phyloP scores from a whole-genome alignment of 2,329 filamentous ascomycete genomes.

The Dendryphion nanum region DNA sequence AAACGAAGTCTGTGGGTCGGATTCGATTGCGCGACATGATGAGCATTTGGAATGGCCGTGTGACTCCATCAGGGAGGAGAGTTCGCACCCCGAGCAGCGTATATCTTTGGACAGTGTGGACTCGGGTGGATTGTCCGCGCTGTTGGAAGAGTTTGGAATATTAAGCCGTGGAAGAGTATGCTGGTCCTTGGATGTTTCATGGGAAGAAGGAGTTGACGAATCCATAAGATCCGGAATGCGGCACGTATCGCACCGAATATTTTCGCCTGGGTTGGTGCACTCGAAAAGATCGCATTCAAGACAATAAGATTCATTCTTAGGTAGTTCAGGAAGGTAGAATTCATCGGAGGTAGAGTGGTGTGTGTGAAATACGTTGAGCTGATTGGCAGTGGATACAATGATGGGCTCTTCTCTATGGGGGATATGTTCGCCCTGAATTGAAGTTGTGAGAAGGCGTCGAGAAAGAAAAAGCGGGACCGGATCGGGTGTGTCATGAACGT shows the following conservation, averaged over 20 bases:
- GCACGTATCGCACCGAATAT: constrained; percentile 23
- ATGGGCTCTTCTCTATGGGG: constrained; percentile 5
- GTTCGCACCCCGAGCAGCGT: constrained; percentile 25
- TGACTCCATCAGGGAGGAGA: constrained; percentile 15
- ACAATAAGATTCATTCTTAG: constrained; percentile 10
- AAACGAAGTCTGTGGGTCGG: constrained; percentile 7
- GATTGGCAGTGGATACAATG: constrained; percentile 22
- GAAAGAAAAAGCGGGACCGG: constrained; percentile 1
- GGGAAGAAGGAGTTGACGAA: background rate
- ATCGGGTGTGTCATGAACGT: background rate
- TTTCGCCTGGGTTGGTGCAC: constrained; percentile 19
- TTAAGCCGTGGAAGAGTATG: no score
- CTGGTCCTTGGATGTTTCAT: background rate
- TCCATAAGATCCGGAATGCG: constrained; percentile 5
- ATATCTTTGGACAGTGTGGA: background rate
- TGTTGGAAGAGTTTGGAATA: no score
- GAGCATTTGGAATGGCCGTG: constrained; percentile 10
- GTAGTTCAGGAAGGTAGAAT: constrained; percentile 8
- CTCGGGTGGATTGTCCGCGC: background rate
- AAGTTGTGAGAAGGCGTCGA: no score
- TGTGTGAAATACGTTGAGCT: constrained; percentile 20
- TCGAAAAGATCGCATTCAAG: constrained; percentile 24
- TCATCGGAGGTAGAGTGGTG: constrained; percentile 9
- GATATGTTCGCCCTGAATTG: constrained; percentile 1
- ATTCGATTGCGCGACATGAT: constrained; percentile 9